Conservation (phyloP, 2,329 filamentous ascomycete genomes). For the Geosmithia putterillii region DNA sequence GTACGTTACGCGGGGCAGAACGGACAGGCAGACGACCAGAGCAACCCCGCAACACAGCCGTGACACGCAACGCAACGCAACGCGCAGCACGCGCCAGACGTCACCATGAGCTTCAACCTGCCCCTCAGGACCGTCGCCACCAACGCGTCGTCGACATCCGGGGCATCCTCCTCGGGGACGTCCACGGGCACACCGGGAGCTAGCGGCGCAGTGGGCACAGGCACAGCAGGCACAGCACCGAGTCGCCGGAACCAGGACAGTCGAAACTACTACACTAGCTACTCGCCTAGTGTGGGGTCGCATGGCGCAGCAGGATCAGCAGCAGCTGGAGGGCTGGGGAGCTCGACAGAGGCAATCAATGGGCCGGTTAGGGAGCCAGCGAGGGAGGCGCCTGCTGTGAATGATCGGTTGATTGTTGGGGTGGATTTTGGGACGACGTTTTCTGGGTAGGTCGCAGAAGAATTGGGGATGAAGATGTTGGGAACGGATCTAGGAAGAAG, state of each 20-base stretch:
- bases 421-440: slow-evolving; percentile 82
- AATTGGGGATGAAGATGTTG: not conserved
- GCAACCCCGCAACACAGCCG: no score
- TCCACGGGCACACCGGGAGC: no score
- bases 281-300: slow-evolving; percentile 25
- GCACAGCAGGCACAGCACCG: slow-evolving; percentile 6
- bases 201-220: no score
- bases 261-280: slow-evolving; percentile 42
- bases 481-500: not conserved
- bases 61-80: no score
- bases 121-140: slow-evolving; percentile 33
- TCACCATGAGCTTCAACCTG: slow-evolving; percentile 36
- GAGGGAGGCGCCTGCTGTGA: slow-evolving; percentile 35
- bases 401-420: slow-evolving; percentile 61
- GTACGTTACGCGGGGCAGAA: no score
- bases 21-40: not conserved
- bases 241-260: slow-evolving; percentile 42
- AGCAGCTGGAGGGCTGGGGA: slow-evolving; percentile 8
- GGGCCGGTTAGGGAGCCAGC: slow-evolving; percentile 45
- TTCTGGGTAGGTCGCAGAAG: slow-evolving; percentile 45
- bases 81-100: slow-evolving; percentile 3
- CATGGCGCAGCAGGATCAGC: no score
- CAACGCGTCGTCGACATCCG: no score
- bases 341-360: slow-evolving; percentile 50
- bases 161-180: no score